A percentile compares a stretch with the other conserved stretches of the same genome.
phyloP scores from a whole-genome alignment of 2,329 filamentous ascomycete genomes.

The Lomentospora prolificans region DNA sequence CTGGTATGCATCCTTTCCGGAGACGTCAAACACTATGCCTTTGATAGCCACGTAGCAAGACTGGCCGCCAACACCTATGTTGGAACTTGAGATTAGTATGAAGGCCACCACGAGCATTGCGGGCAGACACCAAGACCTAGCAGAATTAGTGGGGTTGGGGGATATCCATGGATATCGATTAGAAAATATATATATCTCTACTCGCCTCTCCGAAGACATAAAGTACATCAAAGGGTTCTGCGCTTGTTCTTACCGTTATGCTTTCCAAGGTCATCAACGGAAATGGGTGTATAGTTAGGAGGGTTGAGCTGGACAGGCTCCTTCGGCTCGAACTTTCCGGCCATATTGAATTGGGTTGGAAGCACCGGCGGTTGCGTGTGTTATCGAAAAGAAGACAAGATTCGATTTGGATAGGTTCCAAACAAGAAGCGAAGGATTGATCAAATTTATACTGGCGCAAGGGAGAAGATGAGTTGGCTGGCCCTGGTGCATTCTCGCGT shows the following conservation, averaged over 20 bases:
- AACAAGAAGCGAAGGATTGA: neutral
- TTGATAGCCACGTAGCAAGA: conserved; percentile 64
- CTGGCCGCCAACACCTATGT: conserved; percentile 53
- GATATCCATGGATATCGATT: no score
- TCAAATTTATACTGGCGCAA: neutral
- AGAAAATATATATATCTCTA: no score
- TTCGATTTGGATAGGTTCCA: no score
- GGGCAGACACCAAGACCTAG: no score
- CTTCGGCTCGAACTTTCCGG: conserved; percentile 70
- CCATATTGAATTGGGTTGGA: no score
- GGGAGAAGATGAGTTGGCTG: neutral
- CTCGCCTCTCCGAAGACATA: no score
- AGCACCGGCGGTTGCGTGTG: no score
- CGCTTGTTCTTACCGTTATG: conserved; percentile 82
- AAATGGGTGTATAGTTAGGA: conserved; percentile 82
- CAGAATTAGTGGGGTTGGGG: no score
- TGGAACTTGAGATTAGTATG: neutral
- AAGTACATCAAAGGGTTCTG: no score
- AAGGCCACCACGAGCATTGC: no score
- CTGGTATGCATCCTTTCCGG: conserved; percentile 76
- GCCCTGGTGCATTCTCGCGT: neutral
- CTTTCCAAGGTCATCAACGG: conserved; percentile 66
- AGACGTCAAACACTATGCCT: conserved; percentile 91
- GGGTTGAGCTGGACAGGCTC: conserved; percentile 63
- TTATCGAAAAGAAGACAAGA: no score